These are phyloP conservation scores for Raphidocelis subcapitata DNA, from an alignment of 139 green algal genomes.

Conservation along the genomic window DNA sequence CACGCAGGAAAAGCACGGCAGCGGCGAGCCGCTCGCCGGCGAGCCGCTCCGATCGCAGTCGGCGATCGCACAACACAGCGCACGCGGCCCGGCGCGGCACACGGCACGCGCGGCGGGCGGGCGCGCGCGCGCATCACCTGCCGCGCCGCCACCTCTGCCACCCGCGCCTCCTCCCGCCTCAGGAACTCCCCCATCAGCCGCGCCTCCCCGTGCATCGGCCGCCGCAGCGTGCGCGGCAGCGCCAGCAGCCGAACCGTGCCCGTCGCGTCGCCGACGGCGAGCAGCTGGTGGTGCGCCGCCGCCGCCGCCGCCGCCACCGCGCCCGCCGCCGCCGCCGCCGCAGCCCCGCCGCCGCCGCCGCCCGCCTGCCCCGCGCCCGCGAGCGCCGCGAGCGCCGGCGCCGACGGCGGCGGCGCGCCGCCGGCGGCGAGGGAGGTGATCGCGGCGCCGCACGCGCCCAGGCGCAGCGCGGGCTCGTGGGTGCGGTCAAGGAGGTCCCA, in stretches of 20 bases:
- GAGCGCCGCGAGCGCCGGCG: too few relatives aligned
- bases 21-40: too few relatives aligned
- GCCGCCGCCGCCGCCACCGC: too few relatives aligned
- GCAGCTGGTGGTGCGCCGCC: constrained; percentile 46
- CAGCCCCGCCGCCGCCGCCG: too few relatives aligned
- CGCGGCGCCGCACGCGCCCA: constrained; percentile 2
- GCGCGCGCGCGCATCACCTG: constrained; percentile 25
- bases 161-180: constrained; percentile 44
- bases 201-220: constrained; percentile 67
- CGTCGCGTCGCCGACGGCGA: constrained; percentile 53
- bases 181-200: constrained; percentile 64
- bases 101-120: too few relatives aligned
- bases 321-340: too few relatives aligned
- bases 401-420: constrained; percentile 3
- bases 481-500: constrained; percentile 83
- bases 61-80: too few relatives aligned
- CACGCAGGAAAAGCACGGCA: too few relatives aligned
- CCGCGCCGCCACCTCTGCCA: constrained; percentile 39
- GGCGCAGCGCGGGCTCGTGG: constrained; percentile 64
- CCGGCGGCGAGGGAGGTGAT: constrained; percentile 21
- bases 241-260: constrained; percentile 78
- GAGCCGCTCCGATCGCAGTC: too few relatives aligned
- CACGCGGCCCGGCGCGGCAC: too few relatives aligned
- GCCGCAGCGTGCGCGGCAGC: constrained; percentile 76
- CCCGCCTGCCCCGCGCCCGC: too few relatives aligned